Conservation (phyloP, 2,329 filamentous ascomycete genomes). For the Cytospora chrysosperma region DNA sequence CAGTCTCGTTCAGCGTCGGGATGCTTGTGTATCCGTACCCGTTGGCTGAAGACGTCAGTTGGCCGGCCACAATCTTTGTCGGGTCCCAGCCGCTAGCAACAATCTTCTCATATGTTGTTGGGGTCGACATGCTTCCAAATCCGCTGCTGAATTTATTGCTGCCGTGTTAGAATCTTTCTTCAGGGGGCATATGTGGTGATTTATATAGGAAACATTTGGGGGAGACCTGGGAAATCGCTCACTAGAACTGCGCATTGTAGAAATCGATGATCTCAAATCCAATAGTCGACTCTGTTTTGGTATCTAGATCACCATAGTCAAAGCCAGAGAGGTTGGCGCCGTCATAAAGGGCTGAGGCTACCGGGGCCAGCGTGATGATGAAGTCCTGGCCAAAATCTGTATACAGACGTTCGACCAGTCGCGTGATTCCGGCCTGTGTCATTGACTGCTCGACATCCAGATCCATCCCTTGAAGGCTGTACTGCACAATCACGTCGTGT, state of each 20-base stretch:
- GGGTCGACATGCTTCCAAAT: constrained; percentile 62
- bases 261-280: constrained; percentile 61
- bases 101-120: constrained; percentile 50
- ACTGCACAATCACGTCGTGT: constrained; percentile 59
- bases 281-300: constrained; percentile 45
- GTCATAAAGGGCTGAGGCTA: constrained; percentile 67
- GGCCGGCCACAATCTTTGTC: constrained; percentile 72
- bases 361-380: constrained; percentile 78
- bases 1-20: constrained; percentile 45
- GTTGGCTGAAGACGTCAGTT: constrained; percentile 76
- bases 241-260: constrained; percentile 72
- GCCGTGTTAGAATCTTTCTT: too few species aligned
- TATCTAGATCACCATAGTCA: too few species aligned
- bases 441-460: constrained; percentile 79
- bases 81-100: constrained; percentile 67
- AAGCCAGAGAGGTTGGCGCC: constrained; percentile 74
- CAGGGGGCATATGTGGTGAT: too few species aligned
- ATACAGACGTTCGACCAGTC: constrained; percentile 66
- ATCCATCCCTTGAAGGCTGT: constrained; percentile 68
- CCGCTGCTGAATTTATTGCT: too few species aligned
- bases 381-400: constrained; percentile 69
- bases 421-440: constrained; percentile 63
- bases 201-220: too few species aligned
- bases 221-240: too few species aligned
- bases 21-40: constrained; percentile 55